Evolutionary conservation across 2,329 filamentous ascomycete genomes (phyloP).

Genomic region (Claviceps paspali): DNA sequence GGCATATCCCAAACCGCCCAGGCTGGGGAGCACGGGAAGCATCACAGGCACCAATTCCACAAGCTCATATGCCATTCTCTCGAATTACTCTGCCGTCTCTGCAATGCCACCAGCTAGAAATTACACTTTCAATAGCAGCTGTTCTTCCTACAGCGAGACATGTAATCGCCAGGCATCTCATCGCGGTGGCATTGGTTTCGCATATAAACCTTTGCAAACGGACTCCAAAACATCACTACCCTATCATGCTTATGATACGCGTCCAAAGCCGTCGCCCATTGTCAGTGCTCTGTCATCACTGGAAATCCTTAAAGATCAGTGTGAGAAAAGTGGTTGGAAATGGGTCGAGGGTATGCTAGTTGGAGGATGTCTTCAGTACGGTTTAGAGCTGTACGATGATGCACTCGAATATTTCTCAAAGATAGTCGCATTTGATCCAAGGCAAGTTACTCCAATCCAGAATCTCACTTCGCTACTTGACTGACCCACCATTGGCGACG

Average conservation of each 20-base stretch:
- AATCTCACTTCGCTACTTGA: slow-evolving; percentile 12
- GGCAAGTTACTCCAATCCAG: slow-evolving; percentile 26
- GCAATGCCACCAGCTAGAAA: neutral
- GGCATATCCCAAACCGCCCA: slow-evolving; percentile 38
- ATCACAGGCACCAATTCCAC: neutral
- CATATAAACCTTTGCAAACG: neutral
- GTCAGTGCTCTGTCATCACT: slow-evolving; percentile 49
- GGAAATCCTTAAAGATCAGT: slow-evolving; percentile 57
- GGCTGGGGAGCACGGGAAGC: slow-evolving; percentile 12
- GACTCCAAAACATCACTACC: slow-evolving; percentile 2
- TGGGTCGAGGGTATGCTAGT: slow-evolving; percentile 92
- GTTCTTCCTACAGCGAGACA: neutral
- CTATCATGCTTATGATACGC: neutral
- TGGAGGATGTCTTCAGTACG: slow-evolving; percentile 83
- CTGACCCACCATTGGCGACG: slow-evolving; percentile 9
- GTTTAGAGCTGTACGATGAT: slow-evolving; percentile 68
- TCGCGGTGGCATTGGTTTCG: neutral
- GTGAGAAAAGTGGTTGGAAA: slow-evolving; percentile 65
- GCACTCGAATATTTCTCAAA: slow-evolving; percentile 61
- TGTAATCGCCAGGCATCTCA: neutral
- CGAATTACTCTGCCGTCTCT: neutral
- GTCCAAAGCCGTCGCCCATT: slow-evolving; percentile 23
- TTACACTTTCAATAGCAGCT: slow-evolving; percentile 3
- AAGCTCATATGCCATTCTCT: neutral
- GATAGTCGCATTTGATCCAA: slow-evolving; percentile 38